A percentile compares a stretch with the other conserved stretches of the same genome.
These are phyloP conservation scores for Turnera subulata DNA, from an alignment of 345 rosid genomes.

Conservation along the genomic window DNA sequence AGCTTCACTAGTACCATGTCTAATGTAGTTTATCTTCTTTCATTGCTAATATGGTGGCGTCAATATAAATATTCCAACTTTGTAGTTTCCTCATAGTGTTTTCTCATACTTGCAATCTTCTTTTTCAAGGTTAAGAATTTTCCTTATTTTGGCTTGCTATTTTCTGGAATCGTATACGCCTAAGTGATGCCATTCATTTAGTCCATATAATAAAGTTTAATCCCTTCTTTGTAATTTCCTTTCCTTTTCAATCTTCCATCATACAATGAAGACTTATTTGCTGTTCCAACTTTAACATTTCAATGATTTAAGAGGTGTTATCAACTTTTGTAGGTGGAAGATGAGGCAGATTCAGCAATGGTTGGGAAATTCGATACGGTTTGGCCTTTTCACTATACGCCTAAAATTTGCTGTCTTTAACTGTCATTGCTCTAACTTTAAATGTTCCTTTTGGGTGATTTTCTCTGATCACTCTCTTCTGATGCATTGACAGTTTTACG, in stretches of 20 bases:
- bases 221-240: no score
- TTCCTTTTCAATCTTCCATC: not conserved
- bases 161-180: no score
- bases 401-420: not conserved
- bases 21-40: no score
- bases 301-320: not conserved
- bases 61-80: no score
- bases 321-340: slow-evolving; percentile 33
- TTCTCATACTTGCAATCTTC: not conserved
- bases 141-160: no score
- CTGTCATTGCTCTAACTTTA: not conserved
- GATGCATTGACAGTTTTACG: slow-evolving; percentile 17
- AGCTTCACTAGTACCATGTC: no score
- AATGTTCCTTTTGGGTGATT: not conserved
- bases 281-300: no score
- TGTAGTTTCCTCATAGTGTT: no score
- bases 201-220: not conserved
- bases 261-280: not conserved
- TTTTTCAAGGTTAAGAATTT: no score
- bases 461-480: slow-evolving; percentile 2
- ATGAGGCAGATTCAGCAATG: slow-evolving; percentile 39
- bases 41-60: no score
- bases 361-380: slow-evolving; percentile 39
- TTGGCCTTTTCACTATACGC: not conserved
- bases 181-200: not conserved